Conservation (phyloP, 2,329 filamentous ascomycete genomes). For the Fusarium sterilihyphosum region DNA sequence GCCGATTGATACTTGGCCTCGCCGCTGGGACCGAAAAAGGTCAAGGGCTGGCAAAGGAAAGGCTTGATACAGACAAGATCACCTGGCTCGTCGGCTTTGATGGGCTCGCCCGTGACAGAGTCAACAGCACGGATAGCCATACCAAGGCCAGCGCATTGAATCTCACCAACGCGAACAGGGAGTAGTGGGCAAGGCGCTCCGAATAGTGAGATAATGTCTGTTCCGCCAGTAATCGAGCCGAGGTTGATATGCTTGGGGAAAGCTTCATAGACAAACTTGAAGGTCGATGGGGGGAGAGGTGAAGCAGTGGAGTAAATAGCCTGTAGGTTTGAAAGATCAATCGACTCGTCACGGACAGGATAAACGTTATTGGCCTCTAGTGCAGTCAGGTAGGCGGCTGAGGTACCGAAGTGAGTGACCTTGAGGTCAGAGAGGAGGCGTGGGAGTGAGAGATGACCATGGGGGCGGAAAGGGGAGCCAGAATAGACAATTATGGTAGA, state of each 20-base stretch:
- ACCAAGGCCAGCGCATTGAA: slow-evolving; percentile 80
- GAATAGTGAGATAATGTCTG: slow-evolving; percentile 96
- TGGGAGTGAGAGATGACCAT: slow-evolving; percentile 84
- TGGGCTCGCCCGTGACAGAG: slow-evolving; percentile 63
- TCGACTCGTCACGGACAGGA: slow-evolving; percentile 63
- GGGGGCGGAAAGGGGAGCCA: slow-evolving; percentile 86
- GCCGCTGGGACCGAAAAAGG: slow-evolving; percentile 78
- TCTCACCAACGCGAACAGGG: slow-evolving; percentile 77
- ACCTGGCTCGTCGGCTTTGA: slow-evolving; percentile 74
- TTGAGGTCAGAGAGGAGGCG: slow-evolving; percentile 80
- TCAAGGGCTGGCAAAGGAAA: slow-evolving; percentile 91
- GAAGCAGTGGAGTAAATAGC: slow-evolving; percentile 96
- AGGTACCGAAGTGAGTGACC: slow-evolving; percentile 95
- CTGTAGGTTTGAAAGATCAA: slow-evolving; percentile 72
- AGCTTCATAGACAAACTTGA: slow-evolving; percentile 85
- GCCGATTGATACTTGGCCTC: slow-evolving; percentile 80
- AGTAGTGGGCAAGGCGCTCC: slow-evolving; percentile 83
- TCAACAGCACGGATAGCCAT: slow-evolving; percentile 78
- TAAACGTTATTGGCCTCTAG: slow-evolving; percentile 80
- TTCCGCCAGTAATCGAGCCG: slow-evolving; percentile 93
- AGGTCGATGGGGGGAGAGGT: slow-evolving; percentile 91
- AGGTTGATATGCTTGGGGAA: slow-evolving; percentile 86
- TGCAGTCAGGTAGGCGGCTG: slow-evolving; percentile 90
- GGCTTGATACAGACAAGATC: slow-evolving; percentile 88
- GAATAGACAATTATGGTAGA: slow-evolving; percentile 89